These are phyloP conservation scores for Phytophthora litchii DNA, from an alignment of 352 stramenopile species.

Conservation along the genomic window DNA sequence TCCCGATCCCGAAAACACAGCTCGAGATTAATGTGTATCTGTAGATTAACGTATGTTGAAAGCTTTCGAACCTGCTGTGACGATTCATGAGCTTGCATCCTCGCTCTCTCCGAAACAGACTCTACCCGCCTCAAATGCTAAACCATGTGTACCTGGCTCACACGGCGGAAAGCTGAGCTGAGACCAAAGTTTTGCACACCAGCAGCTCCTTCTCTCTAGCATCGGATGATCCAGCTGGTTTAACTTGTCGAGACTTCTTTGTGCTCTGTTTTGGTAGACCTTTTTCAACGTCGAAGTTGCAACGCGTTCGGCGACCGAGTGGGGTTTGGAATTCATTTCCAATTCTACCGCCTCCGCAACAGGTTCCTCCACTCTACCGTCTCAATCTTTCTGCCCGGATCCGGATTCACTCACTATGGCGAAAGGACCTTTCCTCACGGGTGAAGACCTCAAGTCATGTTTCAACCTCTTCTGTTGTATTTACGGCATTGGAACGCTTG, in stretches of 20 bases:
- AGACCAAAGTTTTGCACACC: slow-evolving; percentile 16
- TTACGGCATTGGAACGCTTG: slow-evolving; percentile 73
- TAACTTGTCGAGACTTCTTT: slow-evolving; percentile 17
- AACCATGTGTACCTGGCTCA: slow-evolving; percentile 10
- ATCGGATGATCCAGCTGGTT: slow-evolving; percentile 32
- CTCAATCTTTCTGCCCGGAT: slow-evolving; percentile 7
- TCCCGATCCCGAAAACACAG: slow-evolving; percentile 9
- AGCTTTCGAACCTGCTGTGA: background rate
- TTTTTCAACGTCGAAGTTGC: slow-evolving; percentile 31
- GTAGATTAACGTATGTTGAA: slow-evolving; percentile 11
- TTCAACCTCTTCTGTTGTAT: slow-evolving; percentile 75
- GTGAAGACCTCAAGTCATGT: slow-evolving; percentile 58
- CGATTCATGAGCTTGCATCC: slow-evolving; percentile 13
- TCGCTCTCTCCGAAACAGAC: slow-evolving; percentile 1
- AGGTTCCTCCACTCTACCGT: slow-evolving; percentile 10
- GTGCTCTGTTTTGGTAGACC: slow-evolving; percentile 2
- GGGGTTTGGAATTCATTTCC: slow-evolving; percentile 19
- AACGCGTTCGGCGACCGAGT: slow-evolving; percentile 4
- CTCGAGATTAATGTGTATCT: slow-evolving; percentile 5
- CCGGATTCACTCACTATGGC: slow-evolving; percentile 20
- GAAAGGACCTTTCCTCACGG: slow-evolving; percentile 50
- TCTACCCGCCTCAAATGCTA: slow-evolving; percentile 3
- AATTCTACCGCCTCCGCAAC: slow-evolving; percentile 22
- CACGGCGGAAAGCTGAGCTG: background rate
- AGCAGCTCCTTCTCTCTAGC: slow-evolving; percentile 12